Evolutionary conservation across 2,329 filamentous ascomycete genomes (phyloP).

Genomic region (Cryphonectria japonica): DNA sequence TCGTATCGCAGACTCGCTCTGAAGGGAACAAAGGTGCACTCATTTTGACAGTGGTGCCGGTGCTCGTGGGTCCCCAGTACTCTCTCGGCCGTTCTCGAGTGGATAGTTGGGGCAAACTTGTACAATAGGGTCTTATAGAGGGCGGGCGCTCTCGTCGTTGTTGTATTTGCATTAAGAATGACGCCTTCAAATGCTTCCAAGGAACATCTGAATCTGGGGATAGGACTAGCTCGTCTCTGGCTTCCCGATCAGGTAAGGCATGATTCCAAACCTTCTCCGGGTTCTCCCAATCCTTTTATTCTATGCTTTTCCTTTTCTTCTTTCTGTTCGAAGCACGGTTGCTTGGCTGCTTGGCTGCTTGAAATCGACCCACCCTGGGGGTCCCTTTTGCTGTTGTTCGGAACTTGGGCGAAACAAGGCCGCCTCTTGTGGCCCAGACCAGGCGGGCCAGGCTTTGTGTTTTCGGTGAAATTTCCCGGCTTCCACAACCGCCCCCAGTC

Average conservation of each 20-base stretch:
- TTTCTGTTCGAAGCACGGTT: not conserved
- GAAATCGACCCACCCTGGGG: not conserved
- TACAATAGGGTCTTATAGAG: not conserved
- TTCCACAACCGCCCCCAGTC: constrained; percentile 3
- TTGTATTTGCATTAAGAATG: constrained; percentile 19
- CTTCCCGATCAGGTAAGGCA: constrained; percentile 22
- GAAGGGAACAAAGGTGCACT: not conserved
- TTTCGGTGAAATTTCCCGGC: constrained; percentile 20
- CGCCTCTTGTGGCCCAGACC: constrained; percentile 20
- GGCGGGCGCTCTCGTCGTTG: not conserved
- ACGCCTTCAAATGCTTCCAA: constrained; percentile 12
- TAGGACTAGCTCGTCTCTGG: constrained; percentile 16
- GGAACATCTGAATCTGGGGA: constrained; percentile 11
- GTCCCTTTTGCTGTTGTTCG: constrained; percentile 16
- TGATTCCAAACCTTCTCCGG: constrained; percentile 5
- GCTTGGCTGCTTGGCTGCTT: not conserved
- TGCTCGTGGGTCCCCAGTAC: not conserved
- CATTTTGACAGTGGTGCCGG: not conserved
- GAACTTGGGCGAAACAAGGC: constrained; percentile 31
- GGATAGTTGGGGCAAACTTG: constrained; percentile 1
- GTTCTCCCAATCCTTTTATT: not conserved
- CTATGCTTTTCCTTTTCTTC: not conserved
- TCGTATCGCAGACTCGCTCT: not conserved
- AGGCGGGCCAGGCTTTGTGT: not conserved
- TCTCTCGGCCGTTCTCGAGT: constrained; percentile 3